Base-by-base conservation (phyloP, 75 land plant genomes). In the Cupressus sempervirens region DNA sequence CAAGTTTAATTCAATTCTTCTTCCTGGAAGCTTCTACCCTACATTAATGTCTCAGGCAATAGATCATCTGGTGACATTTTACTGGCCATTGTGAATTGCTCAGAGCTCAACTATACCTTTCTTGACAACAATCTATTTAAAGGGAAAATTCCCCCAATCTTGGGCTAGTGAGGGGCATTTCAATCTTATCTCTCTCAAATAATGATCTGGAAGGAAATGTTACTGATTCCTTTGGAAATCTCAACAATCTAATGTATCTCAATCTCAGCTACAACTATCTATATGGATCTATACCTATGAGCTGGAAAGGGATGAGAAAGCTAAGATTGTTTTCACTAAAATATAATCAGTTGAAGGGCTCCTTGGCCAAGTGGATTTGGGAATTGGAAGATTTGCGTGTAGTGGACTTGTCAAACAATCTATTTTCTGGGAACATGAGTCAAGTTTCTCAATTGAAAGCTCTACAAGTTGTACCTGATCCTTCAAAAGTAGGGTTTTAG, bases 391-490 rank as follows among this genome's bases (percentile, higher is more conserved):
- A 54, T 70, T 82, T 93, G 16, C 91, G 89, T 46, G 89, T 94
- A 1, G 91, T 95, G 72, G 95, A 93, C 89, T 86, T 95, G 73
- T 91, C 95, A 40, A 88, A 92, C 86, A 95, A 95, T 84, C 74
- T 58, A 29, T 88, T 95, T 83, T 89, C 87, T 72, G 82, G 83
- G 14, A 80, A 86, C 40, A 91, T 95, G 15, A 80, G 84, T 20
- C 88, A 89, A 76, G 62, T 95, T 11, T 72, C 58, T 48, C 86
- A 86, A 7, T 50, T 38, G 15, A 41, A 75, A 84, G 76, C 20
- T 82, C 58, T 83, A 9, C 3, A 29, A 35, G 48, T 10, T 2
- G 62, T 26, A 18, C 56, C 84, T 87, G 14, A 34, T n/a, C 16
- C 92, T 93, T 11, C 88, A 88, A 62, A 85, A 93, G 80, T 52